A percentile compares a stretch with the other conserved stretches of the same genome.
These are phyloP conservation scores for Ceratocystis albifundus DNA, from an alignment of 2,329 filamentous ascomycete species.

Conservation along the genomic window DNA sequence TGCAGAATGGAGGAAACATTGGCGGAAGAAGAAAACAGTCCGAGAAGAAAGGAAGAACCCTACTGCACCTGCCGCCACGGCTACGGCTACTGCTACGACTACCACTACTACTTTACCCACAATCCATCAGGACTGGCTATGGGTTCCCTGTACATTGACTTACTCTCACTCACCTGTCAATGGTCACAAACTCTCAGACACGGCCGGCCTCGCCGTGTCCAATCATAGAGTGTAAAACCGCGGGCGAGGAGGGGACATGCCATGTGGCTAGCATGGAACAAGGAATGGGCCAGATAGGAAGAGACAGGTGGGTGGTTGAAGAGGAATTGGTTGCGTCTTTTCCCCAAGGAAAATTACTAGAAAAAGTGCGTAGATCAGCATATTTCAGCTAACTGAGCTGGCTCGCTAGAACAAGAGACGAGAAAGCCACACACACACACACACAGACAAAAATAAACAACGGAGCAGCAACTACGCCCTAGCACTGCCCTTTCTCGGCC, in stretches of 20 bases:
- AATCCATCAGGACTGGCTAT: not conserved
- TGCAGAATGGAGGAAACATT: not conserved
- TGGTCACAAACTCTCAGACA: slow-evolving; percentile 9
- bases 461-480: too few relatives aligned
- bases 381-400: too few relatives aligned
- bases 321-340: not conserved
- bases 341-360: not conserved
- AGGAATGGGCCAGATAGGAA: not conserved
- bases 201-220: slow-evolving; percentile 12
- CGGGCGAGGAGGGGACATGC: slow-evolving; percentile 3
- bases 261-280: slow-evolving; percentile 21
- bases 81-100: not conserved
- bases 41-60: not conserved
- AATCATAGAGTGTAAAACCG: not conserved
- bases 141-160: not conserved
- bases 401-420: not conserved
- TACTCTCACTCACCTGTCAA: slow-evolving; percentile 12
- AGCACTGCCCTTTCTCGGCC: not conserved
- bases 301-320: not conserved
- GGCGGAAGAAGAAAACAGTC: not conserved
- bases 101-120: not conserved
- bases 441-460: not conserved
- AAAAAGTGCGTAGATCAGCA: not conserved
- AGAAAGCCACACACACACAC: not conserved
- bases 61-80: not conserved